A percentile compares a stretch with the other conserved stretches of the same genome.
phyloP scores from a whole-genome alignment of 2,329 filamentous ascomycete species.

The Penicillium sumatraense region DNA sequence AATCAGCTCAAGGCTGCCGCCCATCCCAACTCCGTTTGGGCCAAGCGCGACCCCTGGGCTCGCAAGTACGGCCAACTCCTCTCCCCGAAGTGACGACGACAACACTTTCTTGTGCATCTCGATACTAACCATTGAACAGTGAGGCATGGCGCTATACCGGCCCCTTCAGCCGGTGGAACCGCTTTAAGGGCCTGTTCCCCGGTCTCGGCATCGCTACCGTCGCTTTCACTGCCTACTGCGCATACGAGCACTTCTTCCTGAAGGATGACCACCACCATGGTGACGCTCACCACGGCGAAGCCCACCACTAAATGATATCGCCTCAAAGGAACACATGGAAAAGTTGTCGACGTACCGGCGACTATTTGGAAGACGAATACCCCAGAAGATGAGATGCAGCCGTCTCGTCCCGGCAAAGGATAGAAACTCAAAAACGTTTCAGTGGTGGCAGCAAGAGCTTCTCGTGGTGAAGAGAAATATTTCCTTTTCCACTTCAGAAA shows the following conservation, averaged over 20 bases:
- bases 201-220: constrained; percentile 91
- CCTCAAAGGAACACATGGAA: constrained; percentile 13
- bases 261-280: constrained; percentile 65
- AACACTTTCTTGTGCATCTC: neutral
- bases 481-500: constrained; percentile 4
- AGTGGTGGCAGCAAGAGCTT: constrained; percentile 12
- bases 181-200: constrained; percentile 84
- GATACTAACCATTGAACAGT: constrained; percentile 52
- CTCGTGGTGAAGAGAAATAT: constrained; percentile 10
- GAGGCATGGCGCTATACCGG: constrained; percentile 95
- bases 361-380: constrained; percentile 29
- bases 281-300: constrained; percentile 53
- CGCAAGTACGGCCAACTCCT: constrained; percentile 57
- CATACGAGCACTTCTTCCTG: constrained; percentile 86
- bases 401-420: constrained; percentile 18
- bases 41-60: constrained; percentile 64
- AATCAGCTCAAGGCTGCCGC: constrained; percentile 76
- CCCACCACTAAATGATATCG: constrained; percentile 57
- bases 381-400: constrained; percentile 21
- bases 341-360: constrained; percentile 17
- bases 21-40: constrained; percentile 57
- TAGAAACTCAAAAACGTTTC: constrained; percentile 12
- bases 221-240: constrained; percentile 87
- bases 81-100: neutral
- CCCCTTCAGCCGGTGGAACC: constrained; percentile 84